Percentiles rank a stretch among this genome's conserved stretches.
Conservation (phyloP, 257 asterid species). For the Lithospermum erythrorhizon region DNA sequence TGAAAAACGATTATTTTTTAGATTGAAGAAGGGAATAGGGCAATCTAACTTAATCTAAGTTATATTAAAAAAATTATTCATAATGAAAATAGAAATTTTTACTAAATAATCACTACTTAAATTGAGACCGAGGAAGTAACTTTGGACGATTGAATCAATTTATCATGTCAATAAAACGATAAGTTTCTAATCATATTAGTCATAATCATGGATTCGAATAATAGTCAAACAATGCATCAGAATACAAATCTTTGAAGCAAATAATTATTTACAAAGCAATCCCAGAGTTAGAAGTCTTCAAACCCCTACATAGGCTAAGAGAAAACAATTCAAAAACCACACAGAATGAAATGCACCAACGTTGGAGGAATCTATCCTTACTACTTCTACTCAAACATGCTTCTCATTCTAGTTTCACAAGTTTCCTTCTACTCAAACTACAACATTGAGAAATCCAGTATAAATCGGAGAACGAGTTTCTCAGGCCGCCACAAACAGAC, state of each 20-base stretch:
- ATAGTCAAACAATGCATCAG: background rate
- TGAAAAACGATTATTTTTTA: too few species aligned
- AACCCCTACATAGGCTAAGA: background rate
- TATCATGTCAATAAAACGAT: too few species aligned
- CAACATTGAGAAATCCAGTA: background rate
- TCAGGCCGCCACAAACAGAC: background rate
- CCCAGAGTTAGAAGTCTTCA: background rate
- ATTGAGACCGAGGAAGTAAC: too few species aligned
- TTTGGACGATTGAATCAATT: too few species aligned
- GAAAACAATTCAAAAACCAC: background rate
- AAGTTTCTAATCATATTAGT: too few species aligned
- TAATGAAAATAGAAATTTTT: too few species aligned
- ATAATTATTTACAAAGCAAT: background rate
- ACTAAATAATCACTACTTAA: too few species aligned
- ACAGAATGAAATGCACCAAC: background rate
- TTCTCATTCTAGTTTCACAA: background rate
- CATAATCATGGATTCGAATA: too few species aligned
- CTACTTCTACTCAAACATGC: background rate
- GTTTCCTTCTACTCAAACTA: background rate
- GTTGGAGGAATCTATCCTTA: background rate
- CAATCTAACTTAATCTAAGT: too few species aligned
- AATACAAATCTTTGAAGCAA: too few species aligned
- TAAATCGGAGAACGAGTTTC: background rate
- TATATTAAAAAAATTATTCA: too few species aligned
- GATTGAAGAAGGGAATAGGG: too few species aligned